Percentiles rank a stretch among this genome's conserved stretches.
phyloP scores from a whole-genome alignment of 345 rosid genomes.

The Odontarrhena argentea region DNA sequence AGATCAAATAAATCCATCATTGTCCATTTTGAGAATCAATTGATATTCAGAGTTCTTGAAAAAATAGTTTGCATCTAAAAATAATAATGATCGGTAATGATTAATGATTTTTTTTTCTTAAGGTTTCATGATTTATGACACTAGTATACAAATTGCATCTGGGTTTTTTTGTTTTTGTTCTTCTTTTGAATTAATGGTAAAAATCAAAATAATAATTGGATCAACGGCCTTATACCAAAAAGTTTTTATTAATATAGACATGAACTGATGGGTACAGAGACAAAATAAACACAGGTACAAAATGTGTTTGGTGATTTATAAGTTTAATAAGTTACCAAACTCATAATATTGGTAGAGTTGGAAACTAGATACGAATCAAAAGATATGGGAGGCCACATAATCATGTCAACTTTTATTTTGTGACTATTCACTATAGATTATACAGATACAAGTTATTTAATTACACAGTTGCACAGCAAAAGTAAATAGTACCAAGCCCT shows the following conservation, averaged over 20 bases:
- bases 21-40: neutral
- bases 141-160: neutral
- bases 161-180: neutral
- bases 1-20: neutral
- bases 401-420: neutral
- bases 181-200: neutral
- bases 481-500: constrained; percentile 24
- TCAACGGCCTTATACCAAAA: neutral
- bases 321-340: neutral
- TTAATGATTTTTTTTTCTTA: too few relatives aligned
- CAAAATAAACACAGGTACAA: neutral
- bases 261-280: neutral
- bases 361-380: constrained; percentile 20
- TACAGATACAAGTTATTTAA: neutral
- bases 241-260: neutral
- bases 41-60: neutral
- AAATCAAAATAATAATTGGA: neutral
- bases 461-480: constrained; percentile 17
- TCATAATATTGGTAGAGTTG: constrained; percentile 6
- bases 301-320: neutral
- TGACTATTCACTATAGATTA: neutral
- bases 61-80: neutral
- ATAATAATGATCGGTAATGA: neutral
- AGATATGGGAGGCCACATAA: constrained; percentile 22
- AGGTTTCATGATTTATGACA: neutral